Evolutionary conservation across 768 basidiomycete genomes (phyloP).

Genomic region (Podaxis rugospora): DNA sequence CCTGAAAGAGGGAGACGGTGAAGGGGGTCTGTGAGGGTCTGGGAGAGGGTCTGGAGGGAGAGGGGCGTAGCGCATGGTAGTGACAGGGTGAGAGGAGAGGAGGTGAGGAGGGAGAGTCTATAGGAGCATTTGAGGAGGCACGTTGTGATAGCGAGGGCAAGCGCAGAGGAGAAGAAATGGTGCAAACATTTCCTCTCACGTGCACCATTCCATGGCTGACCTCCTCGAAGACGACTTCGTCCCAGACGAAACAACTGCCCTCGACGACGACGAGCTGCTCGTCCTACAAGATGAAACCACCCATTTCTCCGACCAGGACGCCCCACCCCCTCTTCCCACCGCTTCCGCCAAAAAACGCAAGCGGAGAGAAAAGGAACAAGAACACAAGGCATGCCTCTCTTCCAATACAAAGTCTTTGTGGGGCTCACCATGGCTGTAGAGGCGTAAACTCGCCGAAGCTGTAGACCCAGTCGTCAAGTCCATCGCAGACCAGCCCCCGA

Average conservation of each 20-base stretch:
- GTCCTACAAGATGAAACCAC: constrained; percentile 18
- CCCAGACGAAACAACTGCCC: constrained; percentile 36
- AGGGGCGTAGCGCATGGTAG: constrained; percentile 11
- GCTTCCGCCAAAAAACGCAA: constrained; percentile 60
- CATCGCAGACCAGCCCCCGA: constrained; percentile 53
- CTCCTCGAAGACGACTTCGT: constrained; percentile 81
- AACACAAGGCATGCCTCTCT: constrained; percentile 64
- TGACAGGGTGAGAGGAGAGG: background rate
- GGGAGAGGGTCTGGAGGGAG: background rate
- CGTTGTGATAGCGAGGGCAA: constrained; percentile 2
- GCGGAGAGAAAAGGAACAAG: constrained; percentile 68
- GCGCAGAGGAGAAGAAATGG: background rate
- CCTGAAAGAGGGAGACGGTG: constrained; percentile 9
- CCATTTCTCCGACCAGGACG: constrained; percentile 9
- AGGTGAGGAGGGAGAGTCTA: background rate
- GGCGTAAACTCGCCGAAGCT: constrained; percentile 54
- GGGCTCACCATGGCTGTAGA: constrained; percentile 34
- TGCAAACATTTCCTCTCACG: constrained; percentile 5
- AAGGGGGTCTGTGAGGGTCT: background rate
- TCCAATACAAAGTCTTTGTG: background rate
- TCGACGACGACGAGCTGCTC: constrained; percentile 27
- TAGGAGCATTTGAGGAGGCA: constrained; percentile 2
- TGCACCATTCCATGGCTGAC: constrained; percentile 40
- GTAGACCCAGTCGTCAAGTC: constrained; percentile 35
- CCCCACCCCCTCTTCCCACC: constrained; percentile 9